Evolutionary conservation across 2,329 filamentous ascomycete genomes (phyloP), one percentile per base, ranked within the genome.

Genomic region (Pseudocercospora vitis): DNA sequence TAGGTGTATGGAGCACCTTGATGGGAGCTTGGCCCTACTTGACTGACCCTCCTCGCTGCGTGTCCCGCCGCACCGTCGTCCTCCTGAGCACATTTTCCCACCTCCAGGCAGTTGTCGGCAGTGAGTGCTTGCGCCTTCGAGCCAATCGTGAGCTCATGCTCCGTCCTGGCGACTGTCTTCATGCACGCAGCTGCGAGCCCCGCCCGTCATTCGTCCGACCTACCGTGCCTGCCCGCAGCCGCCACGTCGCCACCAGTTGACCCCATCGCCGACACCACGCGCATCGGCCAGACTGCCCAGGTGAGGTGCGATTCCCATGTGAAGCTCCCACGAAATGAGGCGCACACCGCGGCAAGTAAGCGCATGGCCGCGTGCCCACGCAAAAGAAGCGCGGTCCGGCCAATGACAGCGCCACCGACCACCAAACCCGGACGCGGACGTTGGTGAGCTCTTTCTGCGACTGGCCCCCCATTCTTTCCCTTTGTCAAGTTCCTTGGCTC

Each of bases 231-330:
- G 39, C 24, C 40, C n/a, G 18, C 49, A 32, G 21, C 39, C 29
- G 35, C 53, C 45, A 49, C 44, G 49, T 52, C 29, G 53, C 49
- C 53, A 52, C 44, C 26, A n/a, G n/a, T n/a, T 42, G 19, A 5
- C 0, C n/a, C 26, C 21, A 16, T 7, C n/a, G n/a, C 35, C 26
- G 33, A 37, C 19, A 18, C 14, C 33, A 37, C 33, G 33, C 16
- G 16, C 2, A 19, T 37, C 35, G 52, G 37, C 46, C 42, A 44
- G 39, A 46, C 46, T 48, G 52, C 45, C 29, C 28, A n/a, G 37
- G 37, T 14, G 32, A 35, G 32, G 32, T n/a, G n/a, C n/a, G n/a
- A n/a, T n/a, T n/a, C n/a, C n/a, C n/a, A 7, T 9, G 31, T 16
- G 7, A n/a, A 18, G n/a, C 32, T 12, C 3, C 32, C 2, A 18